Conservation (phyloP, 192 early-diverging fungal genomes). For the Chytriomyces sp. region DNA sequence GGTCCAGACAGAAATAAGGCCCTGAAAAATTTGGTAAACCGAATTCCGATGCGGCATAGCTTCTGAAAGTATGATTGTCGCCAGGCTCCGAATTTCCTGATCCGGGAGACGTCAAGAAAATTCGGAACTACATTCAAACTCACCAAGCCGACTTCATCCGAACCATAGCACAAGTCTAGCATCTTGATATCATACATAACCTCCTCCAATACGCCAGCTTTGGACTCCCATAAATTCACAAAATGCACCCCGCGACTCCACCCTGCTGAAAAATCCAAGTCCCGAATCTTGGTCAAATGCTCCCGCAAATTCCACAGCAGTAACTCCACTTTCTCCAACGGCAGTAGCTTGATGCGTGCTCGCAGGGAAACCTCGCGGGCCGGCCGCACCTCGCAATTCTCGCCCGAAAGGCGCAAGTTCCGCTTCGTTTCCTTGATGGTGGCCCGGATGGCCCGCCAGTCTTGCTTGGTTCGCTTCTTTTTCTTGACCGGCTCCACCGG, state of each 20-base stretch:
- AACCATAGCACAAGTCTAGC: background rate
- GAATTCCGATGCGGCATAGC: no score
- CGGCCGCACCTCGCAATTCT: background rate
- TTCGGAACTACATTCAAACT: no score
- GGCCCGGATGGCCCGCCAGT: background rate
- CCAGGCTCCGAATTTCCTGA: no score
- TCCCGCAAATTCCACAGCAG: background rate
- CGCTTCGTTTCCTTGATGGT: background rate
- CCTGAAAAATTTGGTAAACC: no score
- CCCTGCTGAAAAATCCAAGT: background rate
- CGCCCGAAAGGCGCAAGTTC: background rate
- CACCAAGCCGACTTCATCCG: no score
- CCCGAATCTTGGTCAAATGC: background rate
- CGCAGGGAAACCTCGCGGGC: background rate
- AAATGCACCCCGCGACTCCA: background rate
- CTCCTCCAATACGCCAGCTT: background rate
- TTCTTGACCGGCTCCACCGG: background rate
- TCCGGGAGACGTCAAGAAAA: no score
- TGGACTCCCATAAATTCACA: background rate
- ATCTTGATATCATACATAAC: background rate
- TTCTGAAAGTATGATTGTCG: no score
- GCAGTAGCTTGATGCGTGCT: background rate
- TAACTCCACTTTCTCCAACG: background rate
- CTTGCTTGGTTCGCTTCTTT: background rate
- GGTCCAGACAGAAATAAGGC: no score